Evolutionary conservation across 306 rosid genomes (phyloP), one percentile per base, ranked within the genome.

Genomic region (Quercus cerris): DNA sequence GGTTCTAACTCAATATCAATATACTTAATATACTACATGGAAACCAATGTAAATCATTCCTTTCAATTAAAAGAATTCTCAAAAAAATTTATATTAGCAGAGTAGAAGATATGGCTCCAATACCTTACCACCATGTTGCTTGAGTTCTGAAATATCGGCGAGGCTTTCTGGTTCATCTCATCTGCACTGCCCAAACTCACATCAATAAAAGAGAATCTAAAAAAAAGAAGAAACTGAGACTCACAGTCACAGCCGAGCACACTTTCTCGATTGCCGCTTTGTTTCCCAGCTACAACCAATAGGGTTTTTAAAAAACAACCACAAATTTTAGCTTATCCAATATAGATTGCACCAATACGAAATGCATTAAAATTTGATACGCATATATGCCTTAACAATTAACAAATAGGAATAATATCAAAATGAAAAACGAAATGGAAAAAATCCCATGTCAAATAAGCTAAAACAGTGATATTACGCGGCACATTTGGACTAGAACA

Each of bases 81-180:
- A 62, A 51, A 20, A 68, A 70, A 41, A 27, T 44, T 70, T 31
- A 71, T 17, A 18, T 25, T 51, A 54, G 8, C 22, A 70, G 41
- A 46, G 57, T 19, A 11, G 62, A 67, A 46, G 68, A 68, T 76
- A 56, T 12, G 35, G 35, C 8, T 13, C 35, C 80, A 73, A 56
- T 81, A 88, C 97, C 97, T 95, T 93, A 73, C 99, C 99, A 83
- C 96, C 96, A 74, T 95, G 96, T 71, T 89, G 35, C 78, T 93
- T 79, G 71, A 87, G 86, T 82, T 95, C 97, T 18, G 84, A 56
- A 70, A 95, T 82, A 86, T 95, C 97, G 75, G 97, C 98, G 56
- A 93, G 81, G 79, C 86, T 19, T 97, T 97, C 77, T 97, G 85
- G 74, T 74, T 90, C 90, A 95, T 82, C 84, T 95, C 99, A 90